A percentile compares a stretch with the other conserved stretches of the same genome.
These are phyloP conservation scores for Cajanus cajan DNA, from an alignment of 306 rosid genomes.

Conservation along the genomic window DNA sequence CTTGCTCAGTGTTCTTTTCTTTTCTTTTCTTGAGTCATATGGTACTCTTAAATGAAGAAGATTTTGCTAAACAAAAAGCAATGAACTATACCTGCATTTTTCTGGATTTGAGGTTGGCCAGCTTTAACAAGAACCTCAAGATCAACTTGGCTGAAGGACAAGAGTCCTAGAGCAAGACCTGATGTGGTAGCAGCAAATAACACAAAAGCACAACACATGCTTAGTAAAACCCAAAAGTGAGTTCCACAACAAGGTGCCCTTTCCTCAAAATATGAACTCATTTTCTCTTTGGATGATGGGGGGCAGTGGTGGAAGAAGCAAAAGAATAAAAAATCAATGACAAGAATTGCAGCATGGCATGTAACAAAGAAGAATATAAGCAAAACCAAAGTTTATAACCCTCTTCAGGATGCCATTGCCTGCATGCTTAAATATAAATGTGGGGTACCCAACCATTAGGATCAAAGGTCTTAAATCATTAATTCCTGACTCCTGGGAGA, in stretches of 20 bases:
- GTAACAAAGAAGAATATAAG: background rate
- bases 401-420: background rate
- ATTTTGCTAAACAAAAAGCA: background rate
- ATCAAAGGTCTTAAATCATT: conserved; percentile 13
- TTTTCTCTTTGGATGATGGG: background rate
- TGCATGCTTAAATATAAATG: conserved; percentile 15
- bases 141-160: conserved; percentile 70
- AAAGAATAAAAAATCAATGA: conserved; percentile 24
- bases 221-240: conserved; percentile 49
- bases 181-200: conserved; percentile 58
- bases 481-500: conserved; percentile 35
- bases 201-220: conserved; percentile 41
- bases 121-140: conserved; percentile 70
- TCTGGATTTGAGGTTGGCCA: conserved; percentile 56
- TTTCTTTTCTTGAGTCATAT: background rate
- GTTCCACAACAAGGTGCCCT: conserved; percentile 41
- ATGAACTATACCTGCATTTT: conserved; percentile 48
- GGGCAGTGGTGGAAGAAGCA: background rate
- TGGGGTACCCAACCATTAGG: conserved; percentile 20
- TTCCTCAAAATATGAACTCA: conserved; percentile 20
- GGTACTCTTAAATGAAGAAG: background rate
- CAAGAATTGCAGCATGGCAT: conserved; percentile 13
- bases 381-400: background rate
- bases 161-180: conserved; percentile 68
- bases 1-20: background rate